Conservation (phyloP, 441 rosid species). For the Gossypium schwendimanii region DNA sequence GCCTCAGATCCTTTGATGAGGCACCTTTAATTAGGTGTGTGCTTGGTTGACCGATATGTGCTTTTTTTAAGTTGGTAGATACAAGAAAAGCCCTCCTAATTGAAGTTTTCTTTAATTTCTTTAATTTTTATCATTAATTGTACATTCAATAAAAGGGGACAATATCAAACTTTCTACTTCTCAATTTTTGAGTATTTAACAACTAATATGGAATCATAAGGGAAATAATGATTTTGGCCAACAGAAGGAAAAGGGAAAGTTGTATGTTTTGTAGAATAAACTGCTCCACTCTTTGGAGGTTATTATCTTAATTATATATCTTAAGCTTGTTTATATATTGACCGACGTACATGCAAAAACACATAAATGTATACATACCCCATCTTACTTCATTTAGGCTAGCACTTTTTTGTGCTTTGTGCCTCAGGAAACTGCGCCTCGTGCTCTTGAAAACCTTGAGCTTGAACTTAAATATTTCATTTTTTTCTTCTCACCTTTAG, state of each 20-base stretch:
- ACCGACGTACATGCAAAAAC: not conserved
- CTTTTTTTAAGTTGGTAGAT: not conserved
- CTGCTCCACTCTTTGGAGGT: not conserved
- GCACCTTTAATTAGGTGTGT: not conserved
- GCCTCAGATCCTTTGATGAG: not conserved
- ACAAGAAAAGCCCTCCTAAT: not conserved
- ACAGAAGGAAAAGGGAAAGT: not conserved
- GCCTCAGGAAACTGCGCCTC: not conserved
- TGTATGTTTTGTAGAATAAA: not conserved
- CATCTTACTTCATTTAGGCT: not conserved
- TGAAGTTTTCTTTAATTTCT: not conserved
- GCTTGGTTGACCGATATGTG: not conserved
- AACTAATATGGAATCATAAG: not conserved
- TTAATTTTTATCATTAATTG: not conserved
- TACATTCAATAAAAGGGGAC: not conserved
- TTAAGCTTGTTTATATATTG: not conserved
- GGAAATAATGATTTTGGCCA: not conserved
- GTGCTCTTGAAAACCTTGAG: not conserved
- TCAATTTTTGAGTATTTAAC: not conserved
- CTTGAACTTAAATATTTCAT: constrained; percentile 9
- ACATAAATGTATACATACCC: not conserved
- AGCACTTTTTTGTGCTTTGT: not conserved
- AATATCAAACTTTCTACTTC: not conserved
- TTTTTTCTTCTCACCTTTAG: not conserved
- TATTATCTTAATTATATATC: not conserved